These are phyloP conservation scores for Stenocarpella maydis DNA, from an alignment of 2,329 filamentous ascomycete species.

Conservation along the genomic window DNA sequence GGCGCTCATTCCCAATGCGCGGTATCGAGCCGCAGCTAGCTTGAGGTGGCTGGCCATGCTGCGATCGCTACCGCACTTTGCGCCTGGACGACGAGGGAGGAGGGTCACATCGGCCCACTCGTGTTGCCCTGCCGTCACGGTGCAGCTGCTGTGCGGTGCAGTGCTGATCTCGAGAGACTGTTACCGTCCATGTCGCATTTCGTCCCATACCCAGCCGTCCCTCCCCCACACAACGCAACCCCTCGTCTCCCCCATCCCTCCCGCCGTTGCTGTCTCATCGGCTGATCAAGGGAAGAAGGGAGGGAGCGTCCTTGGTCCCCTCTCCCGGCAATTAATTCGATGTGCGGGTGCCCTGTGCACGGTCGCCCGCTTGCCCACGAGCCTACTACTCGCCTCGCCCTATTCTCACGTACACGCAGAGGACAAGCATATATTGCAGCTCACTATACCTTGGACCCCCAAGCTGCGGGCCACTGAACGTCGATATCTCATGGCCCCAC, in stretches of 20 bases:
- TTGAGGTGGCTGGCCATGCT: background rate
- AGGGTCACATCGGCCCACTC: background rate
- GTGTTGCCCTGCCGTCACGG: conserved; percentile 9
- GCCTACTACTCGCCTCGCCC: background rate
- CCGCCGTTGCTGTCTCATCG: conserved; percentile 17
- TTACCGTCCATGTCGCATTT: conserved; percentile 6
- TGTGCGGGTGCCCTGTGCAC: conserved; percentile 8
- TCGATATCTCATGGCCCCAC: background rate
- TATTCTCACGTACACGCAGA: background rate
- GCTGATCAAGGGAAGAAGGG: background rate
- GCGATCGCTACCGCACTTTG: conserved; percentile 23
- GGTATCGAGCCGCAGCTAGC: conserved; percentile 20
- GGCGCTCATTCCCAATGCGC: conserved; percentile 15
- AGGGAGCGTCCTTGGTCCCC: background rate
- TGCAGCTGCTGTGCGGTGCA: background rate
- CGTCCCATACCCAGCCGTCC: conserved; percentile 6
- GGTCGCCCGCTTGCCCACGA: background rate
- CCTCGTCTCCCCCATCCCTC: background rate
- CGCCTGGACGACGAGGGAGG: background rate
- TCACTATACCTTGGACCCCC: background rate
- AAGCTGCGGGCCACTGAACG: background rate
- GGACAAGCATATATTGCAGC: background rate
- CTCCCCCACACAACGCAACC: background rate
- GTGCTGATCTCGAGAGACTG: background rate
- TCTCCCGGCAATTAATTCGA: conserved; percentile 16